Base-by-base conservation (phyloP, 148 eudicot genomes). In the Dysphania ambrosioides region DNA sequence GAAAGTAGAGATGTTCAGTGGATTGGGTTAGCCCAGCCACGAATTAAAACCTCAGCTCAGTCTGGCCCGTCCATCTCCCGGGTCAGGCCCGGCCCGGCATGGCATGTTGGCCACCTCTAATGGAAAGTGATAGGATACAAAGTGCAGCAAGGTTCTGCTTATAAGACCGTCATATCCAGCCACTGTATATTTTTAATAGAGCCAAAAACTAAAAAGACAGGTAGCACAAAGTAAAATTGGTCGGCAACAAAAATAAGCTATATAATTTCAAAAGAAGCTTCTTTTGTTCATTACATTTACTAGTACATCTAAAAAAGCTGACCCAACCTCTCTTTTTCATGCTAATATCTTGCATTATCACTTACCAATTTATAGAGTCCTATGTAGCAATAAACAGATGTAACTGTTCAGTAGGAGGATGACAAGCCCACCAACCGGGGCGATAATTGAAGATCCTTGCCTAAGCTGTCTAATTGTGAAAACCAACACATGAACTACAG, bases 391-490 rank as follows among this genome's bases (percentile, higher is more conserved):
- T 32, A 27, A 64, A 64, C 68, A 64, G 44, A 34, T 34, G 36
- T 30, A 30, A 63, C 66, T 63, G 66, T 32, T 40, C 35, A 6
- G 18, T 30, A 63, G 21, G 35, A 15, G 23, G 23, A 40, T 18
- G 23, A 18, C 53, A 59, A 26, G 27, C 63, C 63, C 34, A 19
- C 63, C 34, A 19, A 24, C 63, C 34, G 8, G 31, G 15, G 15
- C 15, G 23, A 59, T 21, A 27, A 34, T 34, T 8, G n/a, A 64
- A 64, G 42, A 34, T 47, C 19, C 4, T 64, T 16, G 35, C 65
- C 65, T 61, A 64, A 64, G 5, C 32, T 59, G 68, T 64, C 68
- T 64, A 35, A 64, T 64, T 64, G 42, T 64, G 23, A 42, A 64
- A 34, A 64, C 68, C 68, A 64, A 64, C 42, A 64, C 42, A 64